These are phyloP conservation scores for Aspergillus mulundensis DNA, from an alignment of 495 filamentous ascomycete species.

Conservation along the genomic window DNA sequence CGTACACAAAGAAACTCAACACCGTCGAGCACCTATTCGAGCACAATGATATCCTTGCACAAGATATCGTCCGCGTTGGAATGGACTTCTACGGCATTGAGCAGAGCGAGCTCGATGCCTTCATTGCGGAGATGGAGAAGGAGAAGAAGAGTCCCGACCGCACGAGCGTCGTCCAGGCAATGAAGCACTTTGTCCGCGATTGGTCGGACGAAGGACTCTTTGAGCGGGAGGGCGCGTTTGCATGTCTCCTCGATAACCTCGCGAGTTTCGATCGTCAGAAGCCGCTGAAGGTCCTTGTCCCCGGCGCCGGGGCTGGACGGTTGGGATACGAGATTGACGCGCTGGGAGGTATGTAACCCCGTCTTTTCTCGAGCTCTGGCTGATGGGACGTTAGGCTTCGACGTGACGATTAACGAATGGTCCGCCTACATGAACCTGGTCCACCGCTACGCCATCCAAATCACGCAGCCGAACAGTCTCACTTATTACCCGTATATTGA, in stretches of 20 bases:
- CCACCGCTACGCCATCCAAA: conserved; percentile 26
- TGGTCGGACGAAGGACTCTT: conserved; percentile 36
- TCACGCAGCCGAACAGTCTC: conserved; percentile 3
- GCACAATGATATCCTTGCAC: conserved; percentile 13
- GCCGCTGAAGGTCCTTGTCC: conserved; percentile 32
- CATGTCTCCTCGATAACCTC: conserved; percentile 29
- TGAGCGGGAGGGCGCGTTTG: conserved; percentile 37
- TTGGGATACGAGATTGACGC: conserved; percentile 37
- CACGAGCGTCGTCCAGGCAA: conserved; percentile 35
- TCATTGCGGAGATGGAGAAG: conserved; percentile 12
- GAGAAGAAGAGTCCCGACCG: conserved; percentile 13
- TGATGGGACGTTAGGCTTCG: conserved; percentile 32
- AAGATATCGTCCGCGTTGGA: conserved; percentile 16
- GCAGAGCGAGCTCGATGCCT: conserved; percentile 16
- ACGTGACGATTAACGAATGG: conserved; percentile 43
- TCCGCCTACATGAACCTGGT: conserved; percentile 40
- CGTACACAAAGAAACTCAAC: conserved; percentile 25
- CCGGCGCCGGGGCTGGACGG: conserved; percentile 42
- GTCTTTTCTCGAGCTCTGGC: background rate
- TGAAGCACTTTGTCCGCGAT: conserved; percentile 48
- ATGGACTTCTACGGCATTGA: conserved; percentile 21
- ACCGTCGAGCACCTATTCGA: conserved; percentile 21
- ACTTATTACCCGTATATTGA: conserved; percentile 41
- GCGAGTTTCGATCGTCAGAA: conserved; percentile 6
- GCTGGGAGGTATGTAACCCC: conserved; percentile 22